These are phyloP conservation scores for Verticillium alfalfae DNA, from an alignment of 2,329 filamentous ascomycete species.

Conservation along the genomic window DNA sequence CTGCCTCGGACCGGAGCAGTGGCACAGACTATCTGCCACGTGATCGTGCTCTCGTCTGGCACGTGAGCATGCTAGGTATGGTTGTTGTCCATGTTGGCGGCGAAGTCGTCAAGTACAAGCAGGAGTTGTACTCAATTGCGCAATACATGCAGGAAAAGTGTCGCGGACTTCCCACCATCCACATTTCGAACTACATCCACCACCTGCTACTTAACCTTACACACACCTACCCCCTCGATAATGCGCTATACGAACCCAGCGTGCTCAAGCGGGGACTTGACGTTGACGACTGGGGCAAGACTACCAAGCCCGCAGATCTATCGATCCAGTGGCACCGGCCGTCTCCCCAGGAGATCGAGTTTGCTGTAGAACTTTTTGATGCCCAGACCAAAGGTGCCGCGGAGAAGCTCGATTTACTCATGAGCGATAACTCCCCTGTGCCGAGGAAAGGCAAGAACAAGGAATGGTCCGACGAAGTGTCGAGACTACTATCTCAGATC, in stretches of 20 bases:
- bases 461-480: conserved; percentile 97
- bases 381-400: conserved; percentile 75
- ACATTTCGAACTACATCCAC: conserved; percentile 96
- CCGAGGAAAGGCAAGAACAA: conserved; percentile 94
- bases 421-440: conserved; percentile 72
- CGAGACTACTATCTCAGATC: conserved; percentile 80
- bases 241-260: conserved; percentile 77
- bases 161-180: conserved; percentile 86
- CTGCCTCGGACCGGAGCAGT: conserved; percentile 88
- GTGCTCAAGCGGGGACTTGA: conserved; percentile 66
- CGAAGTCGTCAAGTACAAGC: conserved; percentile 82
- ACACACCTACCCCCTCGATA: conserved; percentile 88
- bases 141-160: conserved; percentile 96
- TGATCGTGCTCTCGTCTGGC: conserved; percentile 91
- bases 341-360: conserved; percentile 71
- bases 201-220: conserved; percentile 93
- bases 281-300: conserved; percentile 77
- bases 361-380: conserved; percentile 85
- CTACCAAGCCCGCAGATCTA: conserved; percentile 67
- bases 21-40: conserved; percentile 89
- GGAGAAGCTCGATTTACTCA: conserved; percentile 70
- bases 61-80: conserved; percentile 96
- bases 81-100: conserved; percentile 92
- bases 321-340: conserved; percentile 91
- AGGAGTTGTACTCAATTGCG: conserved; percentile 85